Base-by-base conservation (phyloP, 2,329 filamentous ascomycete species). In the Diaporthe vexans region DNA sequence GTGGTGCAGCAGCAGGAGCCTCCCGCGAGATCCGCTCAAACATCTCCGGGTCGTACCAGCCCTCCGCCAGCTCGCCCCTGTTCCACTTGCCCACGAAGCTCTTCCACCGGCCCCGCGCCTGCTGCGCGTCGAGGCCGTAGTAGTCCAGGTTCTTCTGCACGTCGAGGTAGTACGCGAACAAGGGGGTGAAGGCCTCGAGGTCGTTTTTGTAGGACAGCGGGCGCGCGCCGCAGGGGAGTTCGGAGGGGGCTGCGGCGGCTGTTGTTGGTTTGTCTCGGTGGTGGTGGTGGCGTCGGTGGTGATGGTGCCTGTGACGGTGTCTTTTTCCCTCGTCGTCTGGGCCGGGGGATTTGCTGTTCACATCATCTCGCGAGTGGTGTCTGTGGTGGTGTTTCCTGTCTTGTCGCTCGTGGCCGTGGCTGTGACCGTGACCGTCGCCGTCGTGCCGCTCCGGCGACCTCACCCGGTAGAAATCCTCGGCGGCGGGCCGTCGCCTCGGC, bases 31-130 rank as follows among this genome's bases (percentile, higher is more conserved):
- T 74, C 4, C 78, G 75, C 68, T 78, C 71, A 76, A 94, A 91
- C 77, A 91, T 94, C 74, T 89, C 89, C 10, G 95, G 94, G 80
- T 97, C 94, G 83, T 98, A 99, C 96, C 96, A 99, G 61, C 94
- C 94, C 82, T 96, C 93, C 6, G 94, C 93, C 76, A 98, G 87
- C 84, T 96, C 94, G 80, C 92, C 93, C 79, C 91, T 90, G 85
- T 99, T 99, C 96, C 97, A 99, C 87, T 95, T 96, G 5, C 90
- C 88, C 17, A 96, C 82, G 79, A 98, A 99, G 81, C 95, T 96
- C 88, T 98, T 98, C 95, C 96, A 99, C 72, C 96, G 87, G 1
- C 95, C 95, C 77, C 89, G 93, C 0, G 92, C 84, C 81, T 98
- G 95, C n/a, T 90, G 88, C 76, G 94, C 92, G 73, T 91, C 89